Conservation (phyloP, 768 basidiomycete genomes). For the Tephrocybe rancida region DNA sequence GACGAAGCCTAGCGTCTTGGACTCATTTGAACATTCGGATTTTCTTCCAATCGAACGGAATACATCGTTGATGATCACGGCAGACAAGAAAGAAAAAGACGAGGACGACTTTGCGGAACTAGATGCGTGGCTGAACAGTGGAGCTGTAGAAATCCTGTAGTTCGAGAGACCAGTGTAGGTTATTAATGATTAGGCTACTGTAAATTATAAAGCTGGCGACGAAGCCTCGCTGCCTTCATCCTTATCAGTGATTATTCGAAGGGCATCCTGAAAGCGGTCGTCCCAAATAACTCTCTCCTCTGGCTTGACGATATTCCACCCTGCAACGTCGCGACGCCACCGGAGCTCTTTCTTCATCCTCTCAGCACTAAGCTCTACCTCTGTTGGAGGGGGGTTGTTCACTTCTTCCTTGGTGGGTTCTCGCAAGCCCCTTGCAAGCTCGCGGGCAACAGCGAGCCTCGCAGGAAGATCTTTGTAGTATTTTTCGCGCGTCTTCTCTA, state of each 20-base stretch:
- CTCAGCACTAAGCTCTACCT: conserved; percentile 88
- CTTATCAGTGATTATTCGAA: conserved; percentile 61
- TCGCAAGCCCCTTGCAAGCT: conserved; percentile 70
- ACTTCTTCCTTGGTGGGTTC: conserved; percentile 87
- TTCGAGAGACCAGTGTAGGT: background rate
- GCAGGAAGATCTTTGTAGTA: conserved; percentile 76
- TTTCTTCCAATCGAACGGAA: background rate
- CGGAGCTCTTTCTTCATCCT: conserved; percentile 85
- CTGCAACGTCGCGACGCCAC: conserved; percentile 80
- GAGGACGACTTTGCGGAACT: conserved; percentile 63
- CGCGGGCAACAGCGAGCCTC: conserved; percentile 72
- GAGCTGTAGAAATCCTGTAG: conserved; percentile 55
- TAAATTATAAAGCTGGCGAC: conserved; percentile 11
- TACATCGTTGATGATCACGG: background rate
- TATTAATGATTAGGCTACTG: conserved; percentile 1
- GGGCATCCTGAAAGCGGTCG: conserved; percentile 58
- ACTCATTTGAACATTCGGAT: background rate
- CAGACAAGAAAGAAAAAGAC: conserved; percentile 12
- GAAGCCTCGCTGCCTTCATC: conserved; percentile 5
- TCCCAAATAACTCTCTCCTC: conserved; percentile 75
- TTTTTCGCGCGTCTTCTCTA: conserved; percentile 67
- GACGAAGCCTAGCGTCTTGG: background rate
- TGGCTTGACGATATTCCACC: conserved; percentile 78
- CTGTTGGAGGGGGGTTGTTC: conserved; percentile 78
- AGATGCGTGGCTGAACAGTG: conserved; percentile 70